phyloP scores from a whole-genome alignment of 495 filamentous ascomycete species.

The Pyrenopolyporus hunteri region DNA sequence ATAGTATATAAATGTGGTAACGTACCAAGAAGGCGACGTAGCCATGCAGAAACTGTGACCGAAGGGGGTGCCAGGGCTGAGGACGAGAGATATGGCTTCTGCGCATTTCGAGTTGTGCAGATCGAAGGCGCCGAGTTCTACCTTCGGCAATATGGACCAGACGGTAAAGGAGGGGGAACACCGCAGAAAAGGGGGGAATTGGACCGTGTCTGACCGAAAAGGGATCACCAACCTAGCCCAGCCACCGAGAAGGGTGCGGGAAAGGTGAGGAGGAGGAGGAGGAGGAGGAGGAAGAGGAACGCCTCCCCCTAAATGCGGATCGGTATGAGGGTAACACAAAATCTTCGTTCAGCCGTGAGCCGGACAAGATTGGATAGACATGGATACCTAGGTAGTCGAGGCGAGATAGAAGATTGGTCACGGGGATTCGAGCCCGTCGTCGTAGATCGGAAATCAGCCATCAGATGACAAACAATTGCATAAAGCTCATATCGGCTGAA shows the following conservation, averaged over 20 bases:
- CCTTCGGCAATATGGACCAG: conserved; percentile 31
- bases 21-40: conserved; percentile 36
- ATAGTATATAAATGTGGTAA: conserved; percentile 31
- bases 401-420: conserved; percentile 23
- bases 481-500: conserved; percentile 42
- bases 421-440: conserved; percentile 29
- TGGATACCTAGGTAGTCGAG: conserved; percentile 5
- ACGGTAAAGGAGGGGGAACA: conserved; percentile 23
- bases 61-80: conserved; percentile 34
- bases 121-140: conserved; percentile 26
- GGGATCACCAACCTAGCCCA: conserved; percentile 22
- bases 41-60: conserved; percentile 33
- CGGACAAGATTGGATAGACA: conserved; percentile 28
- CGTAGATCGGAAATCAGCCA: conserved; percentile 36
- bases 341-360: conserved; percentile 34
- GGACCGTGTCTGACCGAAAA: conserved; percentile 41
- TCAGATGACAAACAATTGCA: conserved; percentile 43
- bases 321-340: conserved; percentile 38
- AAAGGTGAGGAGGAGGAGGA: conserved; percentile 31
- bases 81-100: conserved; percentile 20
- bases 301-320: conserved; percentile 30
- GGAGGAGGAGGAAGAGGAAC: no score
- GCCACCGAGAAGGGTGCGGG: conserved; percentile 36
- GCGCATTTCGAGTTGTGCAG: conserved; percentile 29
- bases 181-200: conserved; percentile 35